phyloP scores from a whole-genome alignment of 2,329 filamentous ascomycete species.

The Beauveria sp. region DNA sequence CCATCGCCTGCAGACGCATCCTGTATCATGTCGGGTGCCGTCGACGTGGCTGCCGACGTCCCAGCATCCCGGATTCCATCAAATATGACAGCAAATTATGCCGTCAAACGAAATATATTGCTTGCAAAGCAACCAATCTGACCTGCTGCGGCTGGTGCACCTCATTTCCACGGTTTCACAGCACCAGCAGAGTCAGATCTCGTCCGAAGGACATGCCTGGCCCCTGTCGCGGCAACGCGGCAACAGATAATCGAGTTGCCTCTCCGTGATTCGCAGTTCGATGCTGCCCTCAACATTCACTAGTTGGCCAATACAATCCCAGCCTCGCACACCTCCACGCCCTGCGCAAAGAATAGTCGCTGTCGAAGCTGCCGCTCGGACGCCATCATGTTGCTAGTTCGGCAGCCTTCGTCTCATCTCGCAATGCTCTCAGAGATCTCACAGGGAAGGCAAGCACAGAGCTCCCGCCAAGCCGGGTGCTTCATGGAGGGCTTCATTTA shows the following conservation, averaged over 20 bases:
- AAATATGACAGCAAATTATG: neutral
- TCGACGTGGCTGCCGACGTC: neutral
- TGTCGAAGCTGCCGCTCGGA: neutral
- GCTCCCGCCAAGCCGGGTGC: too few relatives aligned
- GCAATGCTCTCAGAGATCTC: neutral
- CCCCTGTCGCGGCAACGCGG: too few relatives aligned
- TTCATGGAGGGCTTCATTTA: neutral
- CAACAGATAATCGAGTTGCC: too few relatives aligned
- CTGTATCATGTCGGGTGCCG: neutral
- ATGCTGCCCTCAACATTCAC: too few relatives aligned
- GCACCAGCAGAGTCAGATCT: neutral
- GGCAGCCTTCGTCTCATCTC: neutral
- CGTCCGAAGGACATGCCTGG: too few relatives aligned
- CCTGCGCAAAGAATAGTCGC: conserved; percentile 4
- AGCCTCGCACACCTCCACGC: neutral
- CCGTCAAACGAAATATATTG: too few relatives aligned
- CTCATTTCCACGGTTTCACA: neutral
- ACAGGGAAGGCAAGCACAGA: neutral
- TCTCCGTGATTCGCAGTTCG: too few relatives aligned
- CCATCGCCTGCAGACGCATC: neutral
- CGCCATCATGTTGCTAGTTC: neutral
- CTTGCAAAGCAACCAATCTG: too few relatives aligned
- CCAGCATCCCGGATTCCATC: neutral
- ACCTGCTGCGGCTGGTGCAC: neutral
- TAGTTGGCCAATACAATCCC: neutral